Evolutionary conservation across 1,139 yeast genomes (phyloP).

Genomic region (Eremothecium gossypii): DNA sequence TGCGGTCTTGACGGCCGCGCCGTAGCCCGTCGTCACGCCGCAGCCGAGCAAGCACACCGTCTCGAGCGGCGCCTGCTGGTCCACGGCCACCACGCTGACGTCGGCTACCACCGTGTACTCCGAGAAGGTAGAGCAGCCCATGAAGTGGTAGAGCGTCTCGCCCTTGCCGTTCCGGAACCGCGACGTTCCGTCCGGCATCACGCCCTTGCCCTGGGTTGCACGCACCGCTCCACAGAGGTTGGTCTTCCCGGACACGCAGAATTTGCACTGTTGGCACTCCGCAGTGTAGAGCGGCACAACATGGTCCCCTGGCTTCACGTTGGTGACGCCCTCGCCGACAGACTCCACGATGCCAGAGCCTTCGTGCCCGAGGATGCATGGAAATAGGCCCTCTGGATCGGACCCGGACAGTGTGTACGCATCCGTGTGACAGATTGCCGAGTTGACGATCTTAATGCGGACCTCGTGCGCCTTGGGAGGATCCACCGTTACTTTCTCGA

Average conservation of each 20-base stretch:
- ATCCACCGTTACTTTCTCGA: conserved; percentile 82
- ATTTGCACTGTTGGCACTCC: conserved; percentile 90
- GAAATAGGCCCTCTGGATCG: conserved; percentile 97
- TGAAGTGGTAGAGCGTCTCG: conserved; percentile 69
- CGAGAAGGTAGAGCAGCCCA: conserved; percentile 92
- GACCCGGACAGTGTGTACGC: conserved; percentile 90
- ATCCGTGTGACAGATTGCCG: conserved; percentile 98
- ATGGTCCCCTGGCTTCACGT: conserved; percentile 80
- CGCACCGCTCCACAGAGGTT: conserved; percentile 83
- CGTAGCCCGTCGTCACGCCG: conserved; percentile 97
- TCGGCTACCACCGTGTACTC: conserved; percentile 98
- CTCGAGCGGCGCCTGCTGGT: conserved; percentile 74
- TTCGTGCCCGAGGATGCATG: conserved; percentile 87
- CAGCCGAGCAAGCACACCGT: conserved; percentile 91
- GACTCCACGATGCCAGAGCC: conserved; percentile 95
- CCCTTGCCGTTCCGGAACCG: conserved; percentile 72
- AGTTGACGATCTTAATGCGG: conserved; percentile 73
- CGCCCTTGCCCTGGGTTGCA: conserved; percentile 77
- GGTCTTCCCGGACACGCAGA: conserved; percentile 92
- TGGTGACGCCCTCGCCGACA: conserved; percentile 86
- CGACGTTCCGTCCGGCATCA: conserved; percentile 90
- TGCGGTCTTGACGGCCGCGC: conserved; percentile 94
- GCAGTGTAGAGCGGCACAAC: conserved; percentile 93
- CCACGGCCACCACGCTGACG: conserved; percentile 91
- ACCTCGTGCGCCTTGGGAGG: conserved; percentile 98